phyloP scores from a whole-genome alignment of 768 basidiomycete genomes.

The Podaxis sp. region DNA sequence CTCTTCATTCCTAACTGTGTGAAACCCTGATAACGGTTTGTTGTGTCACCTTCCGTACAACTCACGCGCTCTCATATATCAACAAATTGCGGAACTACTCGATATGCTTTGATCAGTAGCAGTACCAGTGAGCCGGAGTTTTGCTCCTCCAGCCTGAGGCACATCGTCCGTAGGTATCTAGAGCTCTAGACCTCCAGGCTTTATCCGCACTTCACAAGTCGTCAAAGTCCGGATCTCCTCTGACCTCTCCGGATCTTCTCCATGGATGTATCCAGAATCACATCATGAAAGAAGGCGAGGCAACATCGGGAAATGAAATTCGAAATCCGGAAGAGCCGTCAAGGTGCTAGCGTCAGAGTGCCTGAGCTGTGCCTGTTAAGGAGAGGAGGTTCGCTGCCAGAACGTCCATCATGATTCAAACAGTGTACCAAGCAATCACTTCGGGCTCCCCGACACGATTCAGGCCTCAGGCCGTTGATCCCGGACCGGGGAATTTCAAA shows the following conservation, averaged over 20 bases:
- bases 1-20: neutral
- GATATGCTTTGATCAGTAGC: neutral
- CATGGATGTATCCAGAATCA: neutral
- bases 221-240: neutral
- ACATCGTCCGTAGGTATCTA: neutral
- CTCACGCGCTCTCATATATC: neutral
- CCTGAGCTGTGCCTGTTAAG: neutral
- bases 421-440: neutral
- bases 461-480: neutral
- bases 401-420: neutral
- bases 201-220: neutral
- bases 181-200: neutral
- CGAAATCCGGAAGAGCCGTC: neutral
- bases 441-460: neutral
- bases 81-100: neutral
- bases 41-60: neutral
- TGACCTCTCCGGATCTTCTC: neutral
- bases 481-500: neutral
- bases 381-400: neutral
- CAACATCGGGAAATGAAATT: neutral
- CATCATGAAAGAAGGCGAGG: neutral
- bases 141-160: neutral
- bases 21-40: neutral
- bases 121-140: neutral
- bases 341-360: neutral